Evolutionary conservation across 306 rosid genomes (phyloP).

Genomic region (Casuarina cunninghamiana): DNA sequence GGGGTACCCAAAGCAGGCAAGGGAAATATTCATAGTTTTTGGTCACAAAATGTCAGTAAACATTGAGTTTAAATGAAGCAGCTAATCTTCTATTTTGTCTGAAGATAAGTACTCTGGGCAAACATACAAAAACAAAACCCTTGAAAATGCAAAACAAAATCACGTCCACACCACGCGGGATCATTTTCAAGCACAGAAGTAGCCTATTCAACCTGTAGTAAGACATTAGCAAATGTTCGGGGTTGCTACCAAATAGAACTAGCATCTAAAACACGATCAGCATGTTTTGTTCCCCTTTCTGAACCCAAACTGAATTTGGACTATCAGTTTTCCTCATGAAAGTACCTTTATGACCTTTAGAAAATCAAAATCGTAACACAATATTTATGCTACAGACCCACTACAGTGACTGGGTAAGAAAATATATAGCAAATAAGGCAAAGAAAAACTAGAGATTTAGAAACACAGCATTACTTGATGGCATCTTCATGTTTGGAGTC

Average conservation of each 20-base stretch:
- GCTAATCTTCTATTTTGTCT: background rate
- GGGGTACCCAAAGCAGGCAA: background rate
- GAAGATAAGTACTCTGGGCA: background rate
- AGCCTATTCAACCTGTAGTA: background rate
- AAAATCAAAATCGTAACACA: conserved; percentile 21
- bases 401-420: conserved; percentile 12
- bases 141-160: background rate
- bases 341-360: background rate
- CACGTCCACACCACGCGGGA: background rate
- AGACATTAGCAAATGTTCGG: background rate
- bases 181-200: background rate
- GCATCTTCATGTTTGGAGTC: conserved; percentile 70
- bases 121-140: background rate
- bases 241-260: background rate
- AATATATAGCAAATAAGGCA: conserved; percentile 6
- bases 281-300: background rate
- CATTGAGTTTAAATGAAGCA: background rate
- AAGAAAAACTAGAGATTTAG: background rate
- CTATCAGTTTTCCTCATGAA: conserved; percentile 1
- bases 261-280: background rate
- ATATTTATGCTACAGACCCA: conserved; percentile 1
- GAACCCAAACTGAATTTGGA: background rate
- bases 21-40: background rate
- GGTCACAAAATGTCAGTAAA: background rate
- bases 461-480: conserved; percentile 55